A percentile compares a stretch with the other conserved stretches of the same genome.
phyloP scores from a whole-genome alignment of 805 yeast species.

The Diddensiella transvaalensis region DNA sequence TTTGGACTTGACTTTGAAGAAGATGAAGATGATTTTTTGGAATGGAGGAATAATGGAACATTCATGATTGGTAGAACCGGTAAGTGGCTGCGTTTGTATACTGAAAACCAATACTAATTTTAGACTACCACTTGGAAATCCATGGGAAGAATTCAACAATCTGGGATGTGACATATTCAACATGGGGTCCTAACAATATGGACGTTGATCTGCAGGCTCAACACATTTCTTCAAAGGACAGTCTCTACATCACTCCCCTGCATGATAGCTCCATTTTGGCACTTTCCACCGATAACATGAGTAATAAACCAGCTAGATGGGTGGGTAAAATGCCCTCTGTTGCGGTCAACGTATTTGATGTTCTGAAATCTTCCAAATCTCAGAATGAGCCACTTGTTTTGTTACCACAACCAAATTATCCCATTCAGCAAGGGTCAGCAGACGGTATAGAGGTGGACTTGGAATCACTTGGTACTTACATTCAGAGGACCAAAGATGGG shows the following conservation, averaged over 20 bases:
- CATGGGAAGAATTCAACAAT: constrained; percentile 65
- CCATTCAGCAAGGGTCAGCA: constrained; percentile 6
- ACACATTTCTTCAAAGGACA: constrained; percentile 54
- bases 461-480: constrained; percentile 51
- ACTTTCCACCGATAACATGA: constrained; percentile 47
- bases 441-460: constrained; percentile 14
- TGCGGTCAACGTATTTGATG: constrained; percentile 77
- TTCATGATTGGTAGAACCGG: constrained; percentile 34
- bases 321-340: constrained; percentile 66
- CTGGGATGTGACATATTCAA: constrained; percentile 83
- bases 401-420: constrained; percentile 36
- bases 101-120: neutral
- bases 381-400: constrained; percentile 27
- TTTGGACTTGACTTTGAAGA: constrained; percentile 10
- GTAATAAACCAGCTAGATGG: constrained; percentile 76
- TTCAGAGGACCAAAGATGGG: constrained; percentile 59
- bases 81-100: constrained; percentile 6
- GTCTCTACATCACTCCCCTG: constrained; percentile 76
- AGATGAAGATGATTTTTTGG: constrained; percentile 19
- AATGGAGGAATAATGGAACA: constrained; percentile 18
- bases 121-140: constrained; percentile 46
- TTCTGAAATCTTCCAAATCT: constrained; percentile 37
- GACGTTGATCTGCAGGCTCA: constrained; percentile 53
- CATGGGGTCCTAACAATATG: constrained; percentile 89
- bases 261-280: constrained; percentile 79